These are phyloP conservation scores for Vaccinium darrowii DNA, from an alignment of 148 eudicot species.

Conservation along the genomic window DNA sequence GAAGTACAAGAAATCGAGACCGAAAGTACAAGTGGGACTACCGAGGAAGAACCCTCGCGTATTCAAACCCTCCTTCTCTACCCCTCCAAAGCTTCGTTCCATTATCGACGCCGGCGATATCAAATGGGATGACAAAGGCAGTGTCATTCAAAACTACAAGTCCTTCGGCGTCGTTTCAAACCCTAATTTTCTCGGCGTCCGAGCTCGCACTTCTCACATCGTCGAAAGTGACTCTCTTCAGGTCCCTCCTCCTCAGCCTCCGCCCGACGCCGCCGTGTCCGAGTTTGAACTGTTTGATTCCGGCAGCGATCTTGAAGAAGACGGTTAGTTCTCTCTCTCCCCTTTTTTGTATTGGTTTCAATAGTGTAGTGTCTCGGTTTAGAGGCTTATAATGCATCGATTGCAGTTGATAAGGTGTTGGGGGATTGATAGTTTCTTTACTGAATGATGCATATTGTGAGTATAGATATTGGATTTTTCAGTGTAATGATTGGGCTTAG, in stretches of 20 bases:
- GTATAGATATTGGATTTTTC: not conserved
- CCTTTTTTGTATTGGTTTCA: not conserved
- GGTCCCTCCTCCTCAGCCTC: constrained; percentile 39
- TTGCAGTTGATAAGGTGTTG: not conserved
- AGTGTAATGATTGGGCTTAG: not conserved
- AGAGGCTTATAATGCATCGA: not conserved
- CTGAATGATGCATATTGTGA: not conserved
- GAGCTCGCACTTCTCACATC: constrained; percentile 63
- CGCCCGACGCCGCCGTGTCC: constrained; percentile 15
- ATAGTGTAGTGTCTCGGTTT: not conserved
- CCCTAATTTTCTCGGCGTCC: constrained; percentile 75
- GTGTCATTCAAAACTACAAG: constrained; percentile 79
- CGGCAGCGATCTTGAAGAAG: constrained; percentile 92
- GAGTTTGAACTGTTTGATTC: constrained; percentile 65
- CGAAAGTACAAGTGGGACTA: constrained; percentile 75
- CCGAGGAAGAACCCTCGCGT: constrained; percentile 72
- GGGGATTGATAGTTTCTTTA: not conserved
- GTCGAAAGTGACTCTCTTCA: constrained; percentile 71
- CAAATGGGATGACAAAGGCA: constrained; percentile 79
- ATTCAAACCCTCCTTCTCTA: constrained; percentile 69
- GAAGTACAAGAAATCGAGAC: constrained; percentile 65
- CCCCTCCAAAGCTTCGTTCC: constrained; percentile 77
- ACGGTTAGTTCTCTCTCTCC: constrained; percentile 48
- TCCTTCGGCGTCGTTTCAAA: constrained; percentile 82
- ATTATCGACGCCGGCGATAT: constrained; percentile 53